Evolutionary conservation across 495 filamentous ascomycete species (phyloP).

Genomic region (Corynascus novoguineensis): DNA sequence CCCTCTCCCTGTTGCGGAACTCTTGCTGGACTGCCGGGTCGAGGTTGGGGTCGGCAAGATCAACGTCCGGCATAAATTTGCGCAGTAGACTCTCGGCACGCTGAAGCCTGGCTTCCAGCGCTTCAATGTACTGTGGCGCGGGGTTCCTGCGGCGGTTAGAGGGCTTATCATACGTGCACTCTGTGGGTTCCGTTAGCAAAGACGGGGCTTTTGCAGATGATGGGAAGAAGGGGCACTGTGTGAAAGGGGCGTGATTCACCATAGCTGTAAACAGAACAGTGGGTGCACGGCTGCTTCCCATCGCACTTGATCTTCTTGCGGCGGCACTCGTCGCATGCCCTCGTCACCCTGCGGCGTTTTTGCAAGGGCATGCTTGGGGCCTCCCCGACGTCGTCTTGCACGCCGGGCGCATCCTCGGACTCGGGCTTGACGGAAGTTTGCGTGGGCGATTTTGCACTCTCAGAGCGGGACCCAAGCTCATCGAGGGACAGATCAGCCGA

Average conservation of each 20-base stretch:
- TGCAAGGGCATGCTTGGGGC: conserved; percentile 56
- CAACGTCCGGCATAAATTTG: conserved; percentile 76
- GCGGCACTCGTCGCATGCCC: conserved; percentile 93
- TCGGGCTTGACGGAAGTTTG: conserved; percentile 24
- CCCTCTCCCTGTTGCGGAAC: conserved; percentile 45
- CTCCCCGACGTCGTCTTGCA: conserved; percentile 19
- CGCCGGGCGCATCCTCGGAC: conserved; percentile 22
- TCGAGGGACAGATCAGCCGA: conserved; percentile 30
- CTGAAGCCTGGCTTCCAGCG: conserved; percentile 75
- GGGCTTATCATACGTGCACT: conserved; percentile 97
- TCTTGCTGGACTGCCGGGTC: conserved; percentile 61
- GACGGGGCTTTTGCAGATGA: background rate
- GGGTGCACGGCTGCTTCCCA: conserved; percentile 94
- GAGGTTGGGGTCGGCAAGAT: conserved; percentile 76
- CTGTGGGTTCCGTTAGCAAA: conserved; percentile 48
- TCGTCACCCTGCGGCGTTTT: conserved; percentile 81
- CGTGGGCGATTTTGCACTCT: conserved; percentile 23
- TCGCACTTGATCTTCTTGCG: conserved; percentile 99
- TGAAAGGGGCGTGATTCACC: too few species aligned
- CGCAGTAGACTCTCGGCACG: conserved; percentile 76
- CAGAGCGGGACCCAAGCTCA: conserved; percentile 29
- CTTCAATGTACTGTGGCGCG: conserved; percentile 91
- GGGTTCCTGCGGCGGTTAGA: conserved; percentile 94
- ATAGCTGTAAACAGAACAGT: conserved; percentile 97
- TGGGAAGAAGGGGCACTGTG: conserved; percentile 20